Evolutionary conservation across 2,329 filamentous ascomycete genomes (phyloP), one percentile per base, ranked within the genome.

Genomic region (Xylaria sp.): DNA sequence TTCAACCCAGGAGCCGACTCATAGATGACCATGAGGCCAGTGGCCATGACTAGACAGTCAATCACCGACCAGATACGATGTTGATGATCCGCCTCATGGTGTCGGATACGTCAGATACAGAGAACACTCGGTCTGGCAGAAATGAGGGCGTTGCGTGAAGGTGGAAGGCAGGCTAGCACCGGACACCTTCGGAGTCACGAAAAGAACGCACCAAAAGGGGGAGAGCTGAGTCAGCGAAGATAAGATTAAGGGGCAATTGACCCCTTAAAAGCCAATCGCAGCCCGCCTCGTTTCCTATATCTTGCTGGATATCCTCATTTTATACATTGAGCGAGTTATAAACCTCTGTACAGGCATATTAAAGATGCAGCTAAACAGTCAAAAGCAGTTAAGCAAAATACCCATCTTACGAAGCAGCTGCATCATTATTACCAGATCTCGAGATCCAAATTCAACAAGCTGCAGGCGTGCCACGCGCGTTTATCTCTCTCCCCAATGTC

Each of bases 391-490:
- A 13, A 10, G 11, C 37, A 42, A 13, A 3, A 42, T 42, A 42
- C 11, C 37, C 11, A 42, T 42, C 8, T 42, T 42, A 42, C 37
- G 37, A 42, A 13, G 37, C 37, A 13, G 2, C 37, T 42, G 37
- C 37, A 42, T 42, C 37, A 42, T 42, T 39, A 39, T 39, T 39
- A 39, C 4, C 42, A 46, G 42, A 46, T 46, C 42, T 46, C 13
- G n/a, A 46, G 13, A 10, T n/a, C 13, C n/a, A 46, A 46, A n/a
- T 46, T 11, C 48, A 51, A 44, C 50, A 18, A 30, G 19, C 55
- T 19, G 30, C 52, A 54, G 57, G 60, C 60, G 57, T 58, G 57
- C 53, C 42, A 35, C 47, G 58, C 58, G 57, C 55, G 58, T 51
- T 55, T 16, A 4, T 47, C 13, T 39, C 34, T 13, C 9, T 39